Conservation (phyloP, 345 rosid species). For the Streptanthus diversifolius region DNA sequence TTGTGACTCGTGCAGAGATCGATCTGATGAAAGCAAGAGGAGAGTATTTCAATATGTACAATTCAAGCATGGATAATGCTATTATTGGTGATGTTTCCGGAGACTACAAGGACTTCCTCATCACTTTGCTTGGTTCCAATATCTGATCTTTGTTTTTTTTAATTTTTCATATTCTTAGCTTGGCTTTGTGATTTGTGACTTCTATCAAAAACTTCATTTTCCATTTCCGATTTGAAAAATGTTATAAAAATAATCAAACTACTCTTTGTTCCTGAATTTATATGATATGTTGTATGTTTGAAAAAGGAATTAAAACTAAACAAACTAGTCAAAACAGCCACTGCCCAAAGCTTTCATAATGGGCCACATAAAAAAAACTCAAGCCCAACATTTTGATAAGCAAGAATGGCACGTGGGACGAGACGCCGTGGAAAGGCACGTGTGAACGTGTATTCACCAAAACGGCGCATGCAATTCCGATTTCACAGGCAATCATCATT, state of each 20-base stretch:
- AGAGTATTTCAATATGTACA: slow-evolving; percentile 52
- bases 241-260: not conserved
- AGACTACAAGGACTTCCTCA: slow-evolving; percentile 57
- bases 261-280: not conserved
- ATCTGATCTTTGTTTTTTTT: slow-evolving; percentile 34
- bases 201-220: slow-evolving; percentile 4
- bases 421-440: not conserved
- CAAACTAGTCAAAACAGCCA: not conserved
- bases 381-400: not conserved
- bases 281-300: too few relatives aligned
- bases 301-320: not conserved
- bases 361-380: not conserved
- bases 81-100: slow-evolving; percentile 78
- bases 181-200: not conserved
- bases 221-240: not conserved
- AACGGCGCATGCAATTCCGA: not conserved
- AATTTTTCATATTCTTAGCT: not conserved
- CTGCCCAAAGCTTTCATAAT: not conserved
- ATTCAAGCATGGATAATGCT: slow-evolving; percentile 55
- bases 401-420: not conserved
- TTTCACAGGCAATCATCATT: not conserved
- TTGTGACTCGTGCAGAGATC: slow-evolving; percentile 69
- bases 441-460: not conserved
- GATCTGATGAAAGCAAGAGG: slow-evolving; percentile 69
- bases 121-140: slow-evolving; percentile 65